phyloP scores from a whole-genome alignment of 306 rosid species.

The Potentilla sterilis region DNA sequence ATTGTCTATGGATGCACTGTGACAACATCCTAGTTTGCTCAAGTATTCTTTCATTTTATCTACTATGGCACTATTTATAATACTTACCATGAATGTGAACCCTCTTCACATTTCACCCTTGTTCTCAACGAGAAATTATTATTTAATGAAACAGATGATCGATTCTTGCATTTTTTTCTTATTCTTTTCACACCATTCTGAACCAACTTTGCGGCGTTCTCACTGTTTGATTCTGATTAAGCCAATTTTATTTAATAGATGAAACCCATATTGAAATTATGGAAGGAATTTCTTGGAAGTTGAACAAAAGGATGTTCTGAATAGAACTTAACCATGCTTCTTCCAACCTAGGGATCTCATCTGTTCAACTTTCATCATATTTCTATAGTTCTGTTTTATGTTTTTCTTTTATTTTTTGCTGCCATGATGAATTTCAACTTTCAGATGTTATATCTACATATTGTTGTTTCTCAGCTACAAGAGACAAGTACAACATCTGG shows the following conservation, averaged over 20 bases:
- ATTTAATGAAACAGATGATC: not conserved
- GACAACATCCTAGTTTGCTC: not conserved
- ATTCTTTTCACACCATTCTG: not conserved
- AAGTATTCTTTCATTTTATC: not conserved
- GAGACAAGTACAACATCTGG: conserved; percentile 69
- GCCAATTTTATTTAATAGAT: not conserved
- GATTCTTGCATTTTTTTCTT: not conserved
- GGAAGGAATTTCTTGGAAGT: not conserved
- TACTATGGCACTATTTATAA: not conserved
- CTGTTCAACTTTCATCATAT: not conserved
- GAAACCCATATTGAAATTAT: not conserved
- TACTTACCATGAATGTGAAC: not conserved
- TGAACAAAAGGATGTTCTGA: not conserved
- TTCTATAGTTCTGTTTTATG: not conserved
- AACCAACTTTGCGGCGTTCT: not conserved
- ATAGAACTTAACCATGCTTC: not conserved
- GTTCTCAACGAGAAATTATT: not conserved
- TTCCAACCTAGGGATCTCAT: not conserved
- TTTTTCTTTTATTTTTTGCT: not conserved
- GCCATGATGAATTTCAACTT: not conserved
- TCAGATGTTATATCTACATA: conserved; percentile 12
- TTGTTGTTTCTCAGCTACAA: conserved; percentile 57
- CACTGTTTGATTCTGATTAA: not conserved
- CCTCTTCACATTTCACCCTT: not conserved
- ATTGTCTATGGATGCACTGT: conserved; percentile 1